phyloP scores from a whole-genome alignment of 257 asterid species.

The Knoxia roxburghii region DNA sequence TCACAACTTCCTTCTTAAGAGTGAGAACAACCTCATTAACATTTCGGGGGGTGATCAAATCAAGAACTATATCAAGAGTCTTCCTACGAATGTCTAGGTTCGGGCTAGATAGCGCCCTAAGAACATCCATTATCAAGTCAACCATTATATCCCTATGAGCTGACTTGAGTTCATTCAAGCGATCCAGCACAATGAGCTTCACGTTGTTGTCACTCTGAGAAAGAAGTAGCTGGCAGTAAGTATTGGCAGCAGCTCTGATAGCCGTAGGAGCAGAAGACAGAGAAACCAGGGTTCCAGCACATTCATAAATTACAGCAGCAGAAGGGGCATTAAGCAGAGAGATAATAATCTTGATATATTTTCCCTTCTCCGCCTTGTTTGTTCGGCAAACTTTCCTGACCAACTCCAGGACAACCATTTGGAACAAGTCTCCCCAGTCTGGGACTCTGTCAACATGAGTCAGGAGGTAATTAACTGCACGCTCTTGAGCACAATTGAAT shows the following conservation, averaged over 20 bases:
- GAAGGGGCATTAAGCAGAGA: slow-evolving; percentile 76
- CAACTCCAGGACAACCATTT: slow-evolving; percentile 90
- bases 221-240: slow-evolving; percentile 83
- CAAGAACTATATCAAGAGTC: slow-evolving; percentile 91
- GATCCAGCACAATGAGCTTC: slow-evolving; percentile 84
- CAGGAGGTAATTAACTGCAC: slow-evolving; percentile 72
- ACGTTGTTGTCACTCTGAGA: slow-evolving; percentile 94
- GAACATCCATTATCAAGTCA: slow-evolving; percentile 90
- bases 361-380: slow-evolving; percentile 86
- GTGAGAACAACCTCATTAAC: slow-evolving; percentile 88
- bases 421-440: slow-evolving; percentile 89
- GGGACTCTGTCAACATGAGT: slow-evolving; percentile 66
- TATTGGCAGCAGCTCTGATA: slow-evolving; percentile 85
- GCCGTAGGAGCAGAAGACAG: slow-evolving; percentile 96
- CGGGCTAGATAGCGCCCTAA: slow-evolving; percentile 88
- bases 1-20: slow-evolving; percentile 90
- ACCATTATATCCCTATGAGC: slow-evolving; percentile 77
- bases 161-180: slow-evolving; percentile 72
- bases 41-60: slow-evolving; percentile 74
- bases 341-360: slow-evolving; percentile 78
- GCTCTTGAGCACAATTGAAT: slow-evolving; percentile 84
- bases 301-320: slow-evolving; percentile 83
- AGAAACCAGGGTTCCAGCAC: slow-evolving; percentile 95
- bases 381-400: slow-evolving; percentile 87
- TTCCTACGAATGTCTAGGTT: slow-evolving; percentile 83